A percentile compares a stretch with the other conserved stretches of the same genome.
Conservation (phyloP, 805 yeast genomes). For the Teunomyces aglyptinius region DNA sequence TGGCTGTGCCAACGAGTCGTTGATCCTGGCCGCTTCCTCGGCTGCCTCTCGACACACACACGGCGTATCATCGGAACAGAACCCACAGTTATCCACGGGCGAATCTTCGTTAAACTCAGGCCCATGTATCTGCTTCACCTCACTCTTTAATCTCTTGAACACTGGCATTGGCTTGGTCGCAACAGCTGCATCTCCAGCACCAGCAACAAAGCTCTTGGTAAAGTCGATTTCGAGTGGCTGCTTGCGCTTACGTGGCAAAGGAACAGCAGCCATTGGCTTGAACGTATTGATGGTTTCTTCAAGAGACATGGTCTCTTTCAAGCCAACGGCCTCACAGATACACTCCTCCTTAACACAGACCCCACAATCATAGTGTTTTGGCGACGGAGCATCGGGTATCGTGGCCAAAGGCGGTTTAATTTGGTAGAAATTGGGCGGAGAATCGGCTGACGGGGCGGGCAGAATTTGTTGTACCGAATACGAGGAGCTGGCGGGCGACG, state of each 20-base stretch:
- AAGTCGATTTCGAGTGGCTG: slow-evolving; percentile 50
- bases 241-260: slow-evolving; percentile 43
- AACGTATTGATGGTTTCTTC: slow-evolving; percentile 32
- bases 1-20: slow-evolving; percentile 21
- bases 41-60: slow-evolving; percentile 88
- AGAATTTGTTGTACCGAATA: slow-evolving; percentile 48
- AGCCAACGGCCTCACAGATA: slow-evolving; percentile 56
- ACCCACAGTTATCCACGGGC: slow-evolving; percentile 80
- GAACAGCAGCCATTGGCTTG: slow-evolving; percentile 66
- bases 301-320: slow-evolving; percentile 24
- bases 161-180: slow-evolving; percentile 34
- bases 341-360: slow-evolving; percentile 70
- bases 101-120: slow-evolving; percentile 41
- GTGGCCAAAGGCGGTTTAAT: neutral
- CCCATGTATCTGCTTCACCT: slow-evolving; percentile 5
- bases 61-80: slow-evolving; percentile 88
- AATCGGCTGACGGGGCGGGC: slow-evolving; percentile 52
- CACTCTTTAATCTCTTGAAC: slow-evolving; percentile 21
- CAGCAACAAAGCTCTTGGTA: slow-evolving; percentile 46
- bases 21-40: slow-evolving; percentile 45
- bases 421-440: slow-evolving; percentile 35
- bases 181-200: slow-evolving; percentile 14
- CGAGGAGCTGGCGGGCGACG: slow-evolving; percentile 16
- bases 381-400: slow-evolving; percentile 10
- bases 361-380: slow-evolving; percentile 50